These are phyloP conservation scores for Hypseocharis bilobata DNA, from an alignment of 441 rosid species.

Conservation along the genomic window DNA sequence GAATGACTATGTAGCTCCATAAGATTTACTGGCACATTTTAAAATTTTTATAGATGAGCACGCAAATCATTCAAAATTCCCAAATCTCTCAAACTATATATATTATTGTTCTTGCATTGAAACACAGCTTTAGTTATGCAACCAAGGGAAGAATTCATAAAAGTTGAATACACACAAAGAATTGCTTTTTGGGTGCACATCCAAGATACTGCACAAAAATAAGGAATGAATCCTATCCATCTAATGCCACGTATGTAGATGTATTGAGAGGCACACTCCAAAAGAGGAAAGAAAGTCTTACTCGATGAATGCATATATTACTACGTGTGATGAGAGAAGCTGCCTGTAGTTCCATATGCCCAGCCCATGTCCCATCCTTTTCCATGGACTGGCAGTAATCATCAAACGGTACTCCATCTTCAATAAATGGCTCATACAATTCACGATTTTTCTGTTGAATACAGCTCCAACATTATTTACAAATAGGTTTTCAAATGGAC, in stretches of 20 bases:
- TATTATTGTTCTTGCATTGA: too few species aligned
- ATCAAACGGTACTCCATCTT: constrained; percentile 82
- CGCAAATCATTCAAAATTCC: background rate
- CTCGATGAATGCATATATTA: constrained; percentile 85
- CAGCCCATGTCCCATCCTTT: constrained; percentile 90
- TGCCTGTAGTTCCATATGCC: constrained; percentile 91
- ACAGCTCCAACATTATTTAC: constrained; percentile 15
- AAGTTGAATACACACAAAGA: background rate
- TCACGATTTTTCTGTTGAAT: constrained; percentile 58
- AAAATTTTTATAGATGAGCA: background rate
- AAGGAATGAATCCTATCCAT: background rate
- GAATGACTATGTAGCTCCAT: background rate
- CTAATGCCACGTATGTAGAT: background rate
- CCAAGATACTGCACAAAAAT: background rate
- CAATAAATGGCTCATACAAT: constrained; percentile 79
- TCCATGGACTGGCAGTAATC: constrained; percentile 75
- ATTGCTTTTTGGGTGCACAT: background rate
- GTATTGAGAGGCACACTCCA: background rate
- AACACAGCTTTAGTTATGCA: background rate
- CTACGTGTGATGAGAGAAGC: constrained; percentile 70
- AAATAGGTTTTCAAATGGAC: constrained; percentile 6
- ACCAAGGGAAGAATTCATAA: background rate
- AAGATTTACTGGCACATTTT: background rate
- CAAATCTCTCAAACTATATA: too few species aligned
- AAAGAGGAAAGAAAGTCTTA: constrained; percentile 20